phyloP scores from a whole-genome alignment of 257 asterid genomes.

The Marsdenia floribunda region DNA sequence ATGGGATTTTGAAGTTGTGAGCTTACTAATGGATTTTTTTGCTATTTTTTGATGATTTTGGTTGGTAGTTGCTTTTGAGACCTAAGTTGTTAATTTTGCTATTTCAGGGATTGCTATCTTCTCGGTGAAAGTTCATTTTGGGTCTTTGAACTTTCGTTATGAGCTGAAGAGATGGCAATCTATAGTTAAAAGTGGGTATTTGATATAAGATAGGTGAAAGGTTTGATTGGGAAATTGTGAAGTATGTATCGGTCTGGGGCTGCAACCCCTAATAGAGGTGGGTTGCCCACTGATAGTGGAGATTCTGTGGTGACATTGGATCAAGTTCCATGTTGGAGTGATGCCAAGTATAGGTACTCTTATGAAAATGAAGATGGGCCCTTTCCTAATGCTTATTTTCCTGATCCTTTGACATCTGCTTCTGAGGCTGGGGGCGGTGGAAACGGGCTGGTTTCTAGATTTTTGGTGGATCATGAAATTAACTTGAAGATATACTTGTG shows the following conservation, averaged over 20 bases:
- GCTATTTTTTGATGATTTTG: not conserved
- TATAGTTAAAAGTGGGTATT: not conserved
- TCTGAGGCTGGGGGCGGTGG: conserved; percentile 62
- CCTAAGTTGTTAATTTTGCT: not conserved
- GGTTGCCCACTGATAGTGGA: conserved; percentile 62
- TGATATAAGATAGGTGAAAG: conserved; percentile 23
- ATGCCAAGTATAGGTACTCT: conserved; percentile 57
- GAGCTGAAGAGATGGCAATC: not conserved
- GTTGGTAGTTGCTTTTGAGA: not conserved
- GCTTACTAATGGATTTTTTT: not conserved
- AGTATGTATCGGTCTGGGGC: conserved; percentile 55
- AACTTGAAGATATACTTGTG: conserved; percentile 83
- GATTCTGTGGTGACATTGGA: conserved; percentile 72
- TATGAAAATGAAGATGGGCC: conserved; percentile 62
- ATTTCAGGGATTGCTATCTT: conserved; percentile 8
- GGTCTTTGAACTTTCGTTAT: conserved; percentile 5
- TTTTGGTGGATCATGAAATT: conserved; percentile 69
- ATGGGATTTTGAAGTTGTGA: not conserved
- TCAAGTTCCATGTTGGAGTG: conserved; percentile 85
- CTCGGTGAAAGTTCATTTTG: conserved; percentile 6
- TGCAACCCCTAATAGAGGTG: conserved; percentile 60
- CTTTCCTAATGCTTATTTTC: conserved; percentile 48
- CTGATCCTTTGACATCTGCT: conserved; percentile 67
- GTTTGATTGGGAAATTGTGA: conserved; percentile 26
- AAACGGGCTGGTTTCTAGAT: conserved; percentile 61